Evolutionary conservation across 148 eudicot genomes (phyloP).

Genomic region (Euryodendron excelsum): DNA sequence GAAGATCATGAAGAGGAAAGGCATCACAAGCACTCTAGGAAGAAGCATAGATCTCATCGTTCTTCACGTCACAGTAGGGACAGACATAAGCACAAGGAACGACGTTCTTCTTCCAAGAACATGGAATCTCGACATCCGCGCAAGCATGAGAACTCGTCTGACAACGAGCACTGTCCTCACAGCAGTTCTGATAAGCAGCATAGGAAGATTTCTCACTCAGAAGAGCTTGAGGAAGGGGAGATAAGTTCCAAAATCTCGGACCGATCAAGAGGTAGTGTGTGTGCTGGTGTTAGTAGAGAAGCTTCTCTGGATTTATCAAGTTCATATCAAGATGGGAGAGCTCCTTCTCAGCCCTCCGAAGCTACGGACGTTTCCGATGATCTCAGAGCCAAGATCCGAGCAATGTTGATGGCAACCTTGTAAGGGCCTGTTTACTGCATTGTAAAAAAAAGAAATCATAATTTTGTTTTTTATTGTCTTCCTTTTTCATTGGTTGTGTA

Average conservation of each 20-base stretch:
- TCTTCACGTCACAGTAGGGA: constrained; percentile 46
- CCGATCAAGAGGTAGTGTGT: constrained; percentile 41
- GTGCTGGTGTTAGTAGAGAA: constrained; percentile 46
- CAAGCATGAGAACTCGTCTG: constrained; percentile 35
- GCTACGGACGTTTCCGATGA: constrained; percentile 79
- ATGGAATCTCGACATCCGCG: constrained; percentile 33
- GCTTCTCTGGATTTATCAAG: constrained; percentile 46
- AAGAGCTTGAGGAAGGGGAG: constrained; percentile 89
- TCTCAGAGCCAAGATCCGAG: constrained; percentile 91
- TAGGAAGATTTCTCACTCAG: constrained; percentile 32
- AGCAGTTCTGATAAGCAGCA: constrained; percentile 35
- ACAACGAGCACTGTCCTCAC: constrained; percentile 28
- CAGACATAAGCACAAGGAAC: constrained; percentile 42
- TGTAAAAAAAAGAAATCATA: background rate
- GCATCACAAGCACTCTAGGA: constrained; percentile 31
- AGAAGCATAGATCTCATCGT: constrained; percentile 46
- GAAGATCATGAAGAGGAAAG: constrained; percentile 23
- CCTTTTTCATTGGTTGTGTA: background rate
- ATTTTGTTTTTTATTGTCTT: background rate
- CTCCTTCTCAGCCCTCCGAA: constrained; percentile 52
- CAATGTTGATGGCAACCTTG: constrained; percentile 79
- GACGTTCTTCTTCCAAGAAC: constrained; percentile 45
- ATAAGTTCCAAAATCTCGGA: constrained; percentile 56
- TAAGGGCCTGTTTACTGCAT: constrained; percentile 16
- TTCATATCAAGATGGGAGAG: constrained; percentile 35